A percentile compares a stretch with the other conserved stretches of the same genome.
Evolutionary conservation across 805 yeast species (phyloP).

Genomic region (Wickerhamiella slavikovae): DNA sequence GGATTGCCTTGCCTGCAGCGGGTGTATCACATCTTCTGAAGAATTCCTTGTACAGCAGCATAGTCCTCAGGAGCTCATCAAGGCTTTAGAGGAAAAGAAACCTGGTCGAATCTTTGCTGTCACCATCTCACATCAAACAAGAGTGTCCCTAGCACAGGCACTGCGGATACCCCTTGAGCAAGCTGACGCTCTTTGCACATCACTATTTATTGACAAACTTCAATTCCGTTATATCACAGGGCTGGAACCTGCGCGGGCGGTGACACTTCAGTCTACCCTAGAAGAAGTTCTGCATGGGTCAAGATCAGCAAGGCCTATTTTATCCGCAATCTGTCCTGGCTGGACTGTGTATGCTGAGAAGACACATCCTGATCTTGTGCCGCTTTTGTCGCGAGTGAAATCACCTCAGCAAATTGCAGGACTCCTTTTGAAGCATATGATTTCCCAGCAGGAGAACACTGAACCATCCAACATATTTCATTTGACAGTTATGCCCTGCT

Average conservation of each 20-base stretch:
- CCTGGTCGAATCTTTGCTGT: slow-evolving; percentile 34
- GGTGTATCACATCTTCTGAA: slow-evolving; percentile 95
- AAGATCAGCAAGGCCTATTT: slow-evolving; percentile 23
- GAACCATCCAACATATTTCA: slow-evolving; percentile 37
- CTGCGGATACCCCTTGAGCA: slow-evolving; percentile 29
- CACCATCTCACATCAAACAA: slow-evolving; percentile 67
- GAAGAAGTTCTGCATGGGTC: slow-evolving; percentile 18
- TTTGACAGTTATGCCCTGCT: slow-evolving; percentile 85
- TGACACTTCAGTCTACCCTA: slow-evolving; percentile 33
- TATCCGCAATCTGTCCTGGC: slow-evolving; percentile 80
- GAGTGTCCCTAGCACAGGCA: slow-evolving; percentile 65
- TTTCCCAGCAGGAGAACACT: slow-evolving; percentile 18
- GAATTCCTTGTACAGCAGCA: slow-evolving; percentile 82
- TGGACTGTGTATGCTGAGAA: slow-evolving; percentile 93
- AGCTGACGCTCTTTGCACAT: slow-evolving; percentile 40
- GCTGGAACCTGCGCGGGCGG: slow-evolving; percentile 56
- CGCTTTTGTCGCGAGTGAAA: slow-evolving; percentile 49
- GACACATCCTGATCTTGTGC: slow-evolving; percentile 71
- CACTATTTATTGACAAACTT: slow-evolving; percentile 36
- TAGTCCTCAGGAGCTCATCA: slow-evolving; percentile 59
- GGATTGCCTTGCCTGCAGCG: slow-evolving; percentile 92
- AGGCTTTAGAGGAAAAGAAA: slow-evolving; percentile 25
- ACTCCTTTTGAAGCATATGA: slow-evolving; percentile 35
- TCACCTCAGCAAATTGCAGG: slow-evolving; percentile 95
- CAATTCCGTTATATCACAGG: slow-evolving; percentile 67